Percentiles rank a stretch among this genome's conserved stretches.
phyloP scores from a whole-genome alignment of 2,329 filamentous ascomycete species.

The Paraconiothyrium brasiliense region DNA sequence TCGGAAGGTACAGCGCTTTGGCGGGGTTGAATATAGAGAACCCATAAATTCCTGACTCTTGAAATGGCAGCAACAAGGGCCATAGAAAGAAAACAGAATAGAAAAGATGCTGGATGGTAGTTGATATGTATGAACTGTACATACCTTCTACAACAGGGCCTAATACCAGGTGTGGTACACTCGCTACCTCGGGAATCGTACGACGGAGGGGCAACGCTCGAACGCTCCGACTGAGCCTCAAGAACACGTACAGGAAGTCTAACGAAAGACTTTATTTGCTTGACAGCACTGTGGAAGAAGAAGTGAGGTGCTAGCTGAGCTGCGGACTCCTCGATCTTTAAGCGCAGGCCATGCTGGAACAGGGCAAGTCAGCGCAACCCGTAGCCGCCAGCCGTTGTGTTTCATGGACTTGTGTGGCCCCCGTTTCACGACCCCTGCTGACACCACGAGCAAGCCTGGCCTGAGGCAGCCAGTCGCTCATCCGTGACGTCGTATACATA shows the following conservation, averaged over 20 bases:
- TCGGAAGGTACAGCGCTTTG: not conserved
- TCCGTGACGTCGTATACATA: constrained; percentile 25
- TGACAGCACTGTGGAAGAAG: constrained; percentile 27
- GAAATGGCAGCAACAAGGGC: not conserved
- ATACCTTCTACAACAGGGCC: not conserved
- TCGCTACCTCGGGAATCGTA: constrained; percentile 14
- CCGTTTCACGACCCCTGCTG: constrained; percentile 50
- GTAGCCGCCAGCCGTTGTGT: constrained; percentile 47
- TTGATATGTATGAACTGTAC: not conserved
- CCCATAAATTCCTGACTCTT: not conserved
- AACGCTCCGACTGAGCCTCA: not conserved
- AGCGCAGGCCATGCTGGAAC: constrained; percentile 21
- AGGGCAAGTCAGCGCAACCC: constrained; percentile 36
- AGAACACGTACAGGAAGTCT: constrained; percentile 13
- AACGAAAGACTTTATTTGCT: constrained; percentile 13
- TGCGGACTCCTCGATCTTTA: constrained; percentile 36
- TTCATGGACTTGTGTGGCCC: constrained; percentile 34
- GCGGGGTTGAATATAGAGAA: not conserved
- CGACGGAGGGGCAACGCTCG: constrained; percentile 12
- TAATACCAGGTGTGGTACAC: not conserved
- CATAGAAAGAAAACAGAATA: not conserved
- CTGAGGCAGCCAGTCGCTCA: constrained; percentile 22
- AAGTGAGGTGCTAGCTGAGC: constrained; percentile 30
- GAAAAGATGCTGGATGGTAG: not conserved
- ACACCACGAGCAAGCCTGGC: constrained; percentile 36